Evolutionary conservation across 768 basidiomycete species (phyloP).

Genomic region (Chlorophyllum brunneum): DNA sequence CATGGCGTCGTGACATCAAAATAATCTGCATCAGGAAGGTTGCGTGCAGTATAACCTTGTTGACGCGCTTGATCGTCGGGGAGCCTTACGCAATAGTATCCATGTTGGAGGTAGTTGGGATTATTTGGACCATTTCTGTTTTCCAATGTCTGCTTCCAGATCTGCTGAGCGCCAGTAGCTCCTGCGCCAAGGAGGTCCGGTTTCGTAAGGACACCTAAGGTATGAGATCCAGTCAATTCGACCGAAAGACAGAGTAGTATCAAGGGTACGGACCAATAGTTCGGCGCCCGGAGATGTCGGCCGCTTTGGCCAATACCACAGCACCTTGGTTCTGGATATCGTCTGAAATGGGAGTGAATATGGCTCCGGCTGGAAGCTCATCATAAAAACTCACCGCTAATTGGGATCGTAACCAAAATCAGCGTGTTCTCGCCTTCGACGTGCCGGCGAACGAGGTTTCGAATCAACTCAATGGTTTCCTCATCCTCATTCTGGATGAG

Average conservation of each 20-base stretch:
- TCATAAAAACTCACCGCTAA: slow-evolving; percentile 41
- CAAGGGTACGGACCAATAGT: slow-evolving; percentile 49
- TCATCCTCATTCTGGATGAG: slow-evolving; percentile 52
- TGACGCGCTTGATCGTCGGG: slow-evolving; percentile 55
- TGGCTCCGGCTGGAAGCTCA: not conserved
- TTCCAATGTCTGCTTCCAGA: slow-evolving; percentile 52
- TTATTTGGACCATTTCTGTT: slow-evolving; percentile 25
- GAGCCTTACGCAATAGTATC: slow-evolving; percentile 66
- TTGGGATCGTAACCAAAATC: slow-evolving; percentile 64
- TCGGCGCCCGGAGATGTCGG: slow-evolving; percentile 50
- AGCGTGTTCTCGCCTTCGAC: slow-evolving; percentile 50
- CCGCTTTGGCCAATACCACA: slow-evolving; percentile 45
- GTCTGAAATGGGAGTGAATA: slow-evolving; percentile 32
- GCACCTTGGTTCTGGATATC: slow-evolving; percentile 67
- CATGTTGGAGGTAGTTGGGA: slow-evolving; percentile 41
- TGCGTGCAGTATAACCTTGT: slow-evolving; percentile 28
- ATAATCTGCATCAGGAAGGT: slow-evolving; percentile 39
- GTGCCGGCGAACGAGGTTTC: slow-evolving; percentile 41
- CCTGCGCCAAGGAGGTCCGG: slow-evolving; percentile 52
- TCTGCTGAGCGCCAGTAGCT: slow-evolving; percentile 31
- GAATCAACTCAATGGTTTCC: slow-evolving; percentile 40
- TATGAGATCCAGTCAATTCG: not conserved
- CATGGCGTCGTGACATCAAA: slow-evolving; percentile 51
- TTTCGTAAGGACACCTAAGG: slow-evolving; percentile 64
- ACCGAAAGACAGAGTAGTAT: not conserved